Evolutionary conservation across 148 eudicot genomes (phyloP).

Genomic region (Arctostaphylos glauca): DNA sequence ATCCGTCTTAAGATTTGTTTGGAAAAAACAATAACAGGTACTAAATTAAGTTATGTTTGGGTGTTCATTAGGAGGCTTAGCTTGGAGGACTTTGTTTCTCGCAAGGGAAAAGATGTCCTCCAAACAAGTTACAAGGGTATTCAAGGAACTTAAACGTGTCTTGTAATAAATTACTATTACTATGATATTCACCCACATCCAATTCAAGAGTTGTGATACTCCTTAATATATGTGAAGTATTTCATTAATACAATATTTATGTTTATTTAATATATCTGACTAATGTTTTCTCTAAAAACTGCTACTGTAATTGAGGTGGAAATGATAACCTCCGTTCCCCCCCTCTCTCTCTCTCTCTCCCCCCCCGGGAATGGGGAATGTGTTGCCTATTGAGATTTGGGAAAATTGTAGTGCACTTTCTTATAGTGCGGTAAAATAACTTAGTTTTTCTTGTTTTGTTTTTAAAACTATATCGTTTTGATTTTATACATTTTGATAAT

Average conservation of each 20-base stretch:
- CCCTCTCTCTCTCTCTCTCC: too few species aligned
- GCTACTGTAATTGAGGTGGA: neutral
- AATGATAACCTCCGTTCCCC: neutral
- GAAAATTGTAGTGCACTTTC: too few species aligned
- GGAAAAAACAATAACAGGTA: neutral
- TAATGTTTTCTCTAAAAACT: neutral
- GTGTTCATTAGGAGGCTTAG: neutral
- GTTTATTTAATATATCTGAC: neutral
- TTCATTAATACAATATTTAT: neutral
- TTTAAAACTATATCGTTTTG: too few species aligned
- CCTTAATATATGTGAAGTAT: neutral
- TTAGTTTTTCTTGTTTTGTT: too few species aligned
- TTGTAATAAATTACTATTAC: neutral
- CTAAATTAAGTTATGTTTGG: neutral
- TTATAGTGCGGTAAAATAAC: too few species aligned
- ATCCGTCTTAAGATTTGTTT: neutral
- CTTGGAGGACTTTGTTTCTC: neutral
- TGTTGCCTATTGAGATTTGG: too few species aligned
- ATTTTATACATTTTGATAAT: too few species aligned
- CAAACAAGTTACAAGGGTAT: neutral
- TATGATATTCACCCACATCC: neutral
- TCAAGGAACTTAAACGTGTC: neutral
- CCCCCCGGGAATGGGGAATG: too few species aligned
- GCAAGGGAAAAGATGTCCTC: neutral
- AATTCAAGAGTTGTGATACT: neutral